Percentiles rank a stretch among this genome's conserved stretches.
These are phyloP conservation scores for Paraleonurus japonicus DNA, from an alignment of 257 asterid species.

Conservation along the genomic window DNA sequence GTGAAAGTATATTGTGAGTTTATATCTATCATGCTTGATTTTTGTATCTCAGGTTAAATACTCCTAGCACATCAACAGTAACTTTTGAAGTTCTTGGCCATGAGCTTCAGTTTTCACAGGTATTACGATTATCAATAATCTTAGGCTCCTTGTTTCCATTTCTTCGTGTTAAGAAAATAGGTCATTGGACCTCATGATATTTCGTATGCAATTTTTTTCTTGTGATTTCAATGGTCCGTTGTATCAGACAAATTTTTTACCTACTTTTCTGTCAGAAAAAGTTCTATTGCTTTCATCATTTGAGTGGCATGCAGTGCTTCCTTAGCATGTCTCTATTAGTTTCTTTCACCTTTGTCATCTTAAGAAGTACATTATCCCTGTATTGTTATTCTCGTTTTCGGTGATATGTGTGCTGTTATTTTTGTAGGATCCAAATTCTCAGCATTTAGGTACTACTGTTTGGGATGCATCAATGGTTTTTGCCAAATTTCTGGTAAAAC, in stretches of 20 bases:
- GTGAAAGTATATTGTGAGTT: background rate
- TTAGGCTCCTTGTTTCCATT: slow-evolving; percentile 3
- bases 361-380: background rate
- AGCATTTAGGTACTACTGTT: slow-evolving; percentile 95
- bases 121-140: slow-evolving; percentile 27
- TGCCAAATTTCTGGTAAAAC: slow-evolving; percentile 81
- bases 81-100: slow-evolving; percentile 77
- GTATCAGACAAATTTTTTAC: background rate
- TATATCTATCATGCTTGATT: background rate
- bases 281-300: background rate
- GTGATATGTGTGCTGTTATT: slow-evolving; percentile 19
- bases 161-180: background rate
- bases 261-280: background rate
- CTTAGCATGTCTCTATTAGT: background rate
- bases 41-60: slow-evolving; percentile 63
- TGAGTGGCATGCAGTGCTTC: background rate
- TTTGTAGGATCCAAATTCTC: slow-evolving; percentile 93
- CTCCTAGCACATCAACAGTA: slow-evolving; percentile 83
- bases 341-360: background rate
- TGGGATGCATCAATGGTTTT: slow-evolving; percentile 99
- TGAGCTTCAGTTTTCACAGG: slow-evolving; percentile 96
- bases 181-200: background rate
- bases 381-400: slow-evolving; percentile 22
- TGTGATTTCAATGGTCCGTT: background rate
- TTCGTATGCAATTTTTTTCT: background rate